Base-by-base conservation (phyloP, 2,329 filamentous ascomycete genomes). In the Xylariaceae sp. region DNA sequence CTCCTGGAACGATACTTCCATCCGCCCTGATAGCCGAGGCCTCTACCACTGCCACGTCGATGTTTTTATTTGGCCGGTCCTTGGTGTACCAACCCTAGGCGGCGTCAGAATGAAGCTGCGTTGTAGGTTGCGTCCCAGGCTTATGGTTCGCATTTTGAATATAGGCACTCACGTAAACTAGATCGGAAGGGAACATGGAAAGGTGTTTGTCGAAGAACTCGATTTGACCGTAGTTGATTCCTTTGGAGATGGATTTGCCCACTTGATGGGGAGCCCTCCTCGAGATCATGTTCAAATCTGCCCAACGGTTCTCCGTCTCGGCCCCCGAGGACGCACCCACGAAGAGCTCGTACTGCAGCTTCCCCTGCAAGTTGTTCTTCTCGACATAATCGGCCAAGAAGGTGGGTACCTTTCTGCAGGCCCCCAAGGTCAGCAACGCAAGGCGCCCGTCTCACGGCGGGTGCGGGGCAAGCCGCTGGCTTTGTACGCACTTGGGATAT, bases 191-290 rank as follows among this genome's bases (percentile, higher is more conserved):
- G 58, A 94, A 94, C 87, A 93, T 93, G 61, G 81, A 88, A 55
- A 94, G 59, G 65, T 94, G 87, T 67, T 94, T 94, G 59, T 94
- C 87, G 56, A 93, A 94, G 63, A 94, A 94, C 43, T 90, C 79
- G 63, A 94, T 94, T 46, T 81, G 72, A 27, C 87, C 87, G 49
- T 81, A 78, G 59, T 94, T 94, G 64, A 94, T 93, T 8, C 87
- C 87, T 67, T 86, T 90, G 40, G 87, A 77, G 45, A 94, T 94
- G 38, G 83, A 74, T 67, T 93, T 94, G 55, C 87, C 87, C 40
- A 94, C 87, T 57, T 94, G 87, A 63, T 94, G 87, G 36, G 87
- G 87, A 47, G 77, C 75, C 36, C 87, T 75, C 37, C 86, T 72
- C 64, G 90, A 81, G 51, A 94, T 94, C 87, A 94, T 94, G 63